phyloP scores from a whole-genome alignment of 495 filamentous ascomycete species.

The Hypoxylon intermedium region DNA sequence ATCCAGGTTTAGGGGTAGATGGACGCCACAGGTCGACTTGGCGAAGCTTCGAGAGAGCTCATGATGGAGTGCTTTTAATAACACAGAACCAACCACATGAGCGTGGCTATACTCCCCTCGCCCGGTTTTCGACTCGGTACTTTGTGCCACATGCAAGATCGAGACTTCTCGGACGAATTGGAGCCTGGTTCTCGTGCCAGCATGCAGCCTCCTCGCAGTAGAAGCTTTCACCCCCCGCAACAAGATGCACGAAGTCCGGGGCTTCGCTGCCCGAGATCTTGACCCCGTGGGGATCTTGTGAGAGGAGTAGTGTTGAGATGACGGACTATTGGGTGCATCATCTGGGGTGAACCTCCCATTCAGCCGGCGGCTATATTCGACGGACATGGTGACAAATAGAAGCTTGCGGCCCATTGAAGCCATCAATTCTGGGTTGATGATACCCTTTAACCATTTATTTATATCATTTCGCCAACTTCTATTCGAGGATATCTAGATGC shows the following conservation, averaged over 20 bases:
- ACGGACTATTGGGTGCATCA: not conserved
- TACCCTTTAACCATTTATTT: no score
- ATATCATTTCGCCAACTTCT: not conserved
- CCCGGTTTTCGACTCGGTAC: constrained; percentile 9
- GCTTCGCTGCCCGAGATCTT: constrained; percentile 14
- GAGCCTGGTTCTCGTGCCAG: not conserved
- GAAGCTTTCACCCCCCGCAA: not conserved
- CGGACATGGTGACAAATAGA: not conserved
- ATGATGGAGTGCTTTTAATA: constrained; percentile 18
- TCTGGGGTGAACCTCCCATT: constrained; percentile 18
- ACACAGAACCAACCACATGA: constrained; percentile 7
- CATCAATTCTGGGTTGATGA: not conserved
- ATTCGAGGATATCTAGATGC: no score
- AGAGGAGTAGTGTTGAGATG: constrained; percentile 2
- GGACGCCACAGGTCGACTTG: not conserved
- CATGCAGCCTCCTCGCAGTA: not conserved
- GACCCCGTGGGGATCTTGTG: constrained; percentile 29
- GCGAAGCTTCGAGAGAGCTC: constrained; percentile 16
- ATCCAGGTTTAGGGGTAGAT: not conserved
- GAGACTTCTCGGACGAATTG: constrained; percentile 7
- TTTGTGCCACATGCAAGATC: constrained; percentile 13
- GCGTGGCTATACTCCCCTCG: not conserved
- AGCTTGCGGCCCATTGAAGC: not conserved
- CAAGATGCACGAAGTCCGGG: constrained; percentile 9
- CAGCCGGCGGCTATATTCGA: constrained; percentile 35